phyloP scores from a whole-genome alignment of 2,329 filamentous ascomycete genomes.

The Lasiodiplodia sp. region DNA sequence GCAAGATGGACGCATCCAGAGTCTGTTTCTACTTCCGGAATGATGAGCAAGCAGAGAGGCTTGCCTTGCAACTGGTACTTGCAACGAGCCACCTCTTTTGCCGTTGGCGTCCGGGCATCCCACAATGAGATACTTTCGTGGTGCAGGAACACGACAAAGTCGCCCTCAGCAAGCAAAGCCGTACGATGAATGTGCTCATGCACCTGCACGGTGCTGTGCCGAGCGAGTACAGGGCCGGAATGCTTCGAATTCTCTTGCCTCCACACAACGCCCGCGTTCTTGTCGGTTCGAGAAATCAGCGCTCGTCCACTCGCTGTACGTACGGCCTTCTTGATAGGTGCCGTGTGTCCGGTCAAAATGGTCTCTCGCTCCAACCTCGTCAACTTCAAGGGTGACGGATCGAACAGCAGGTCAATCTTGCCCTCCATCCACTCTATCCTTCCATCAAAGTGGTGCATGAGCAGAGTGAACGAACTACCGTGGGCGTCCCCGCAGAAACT shows the following conservation, averaged over 20 bases:
- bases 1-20: slow-evolving; percentile 69
- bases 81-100: slow-evolving; percentile 65
- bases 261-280: slow-evolving; percentile 86
- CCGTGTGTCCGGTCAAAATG: slow-evolving; percentile 85
- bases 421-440: slow-evolving; percentile 82
- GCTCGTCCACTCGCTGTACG: slow-evolving; percentile 83
- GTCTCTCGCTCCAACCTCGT: slow-evolving; percentile 68
- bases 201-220: slow-evolving; percentile 73
- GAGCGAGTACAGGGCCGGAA: slow-evolving; percentile 63
- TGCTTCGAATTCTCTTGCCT: slow-evolving; percentile 64
- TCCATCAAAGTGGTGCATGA: slow-evolving; percentile 87
- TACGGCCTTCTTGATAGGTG: slow-evolving; percentile 82
- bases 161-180: slow-evolving; percentile 77
- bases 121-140: slow-evolving; percentile 76
- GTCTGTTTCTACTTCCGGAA: slow-evolving; percentile 70
- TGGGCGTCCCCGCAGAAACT: slow-evolving; percentile 72
- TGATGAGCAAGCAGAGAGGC: slow-evolving; percentile 78
- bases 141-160: slow-evolving; percentile 82
- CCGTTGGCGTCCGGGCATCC: slow-evolving; percentile 72
- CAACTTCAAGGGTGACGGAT: slow-evolving; percentile 66
- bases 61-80: slow-evolving; percentile 70
- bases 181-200: slow-evolving; percentile 80
- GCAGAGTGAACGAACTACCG: slow-evolving; percentile 71
- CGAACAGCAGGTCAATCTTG: slow-evolving; percentile 80
- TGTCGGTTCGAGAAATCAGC: slow-evolving; percentile 79